These are phyloP conservation scores for Penicillium odoratum DNA, from an alignment of 495 filamentous ascomycete species.

Conservation along the genomic window DNA sequence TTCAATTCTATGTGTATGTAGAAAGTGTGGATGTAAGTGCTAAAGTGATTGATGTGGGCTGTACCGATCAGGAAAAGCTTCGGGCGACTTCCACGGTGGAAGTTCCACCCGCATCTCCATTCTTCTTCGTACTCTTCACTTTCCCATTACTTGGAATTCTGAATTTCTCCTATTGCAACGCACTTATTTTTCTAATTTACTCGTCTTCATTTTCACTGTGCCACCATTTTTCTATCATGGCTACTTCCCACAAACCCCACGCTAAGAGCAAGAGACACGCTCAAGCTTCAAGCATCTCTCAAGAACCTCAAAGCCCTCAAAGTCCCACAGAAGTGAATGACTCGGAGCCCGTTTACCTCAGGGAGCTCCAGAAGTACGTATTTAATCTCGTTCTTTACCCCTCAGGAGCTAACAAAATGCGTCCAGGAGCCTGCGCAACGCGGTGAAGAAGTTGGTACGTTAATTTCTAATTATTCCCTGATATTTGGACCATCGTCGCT, in stretches of 20 bases:
- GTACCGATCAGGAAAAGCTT: constrained; percentile 35
- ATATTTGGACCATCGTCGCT: constrained; percentile 6
- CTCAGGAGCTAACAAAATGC: constrained; percentile 10
- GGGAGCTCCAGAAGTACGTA: constrained; percentile 82
- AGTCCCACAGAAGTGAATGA: constrained; percentile 52
- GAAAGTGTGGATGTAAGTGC: neutral
- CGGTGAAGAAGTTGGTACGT: constrained; percentile 86
- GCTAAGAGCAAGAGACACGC: constrained; percentile 33
- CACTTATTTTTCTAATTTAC: neutral
- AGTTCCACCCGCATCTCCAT: constrained; percentile 40
- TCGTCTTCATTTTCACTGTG: constrained; percentile 18
- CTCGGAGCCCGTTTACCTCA: constrained; percentile 72
- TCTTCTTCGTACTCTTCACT: constrained; percentile 19
- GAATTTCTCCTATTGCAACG: constrained; percentile 3
- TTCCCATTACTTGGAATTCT: constrained; percentile 9
- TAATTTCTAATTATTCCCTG: neutral
- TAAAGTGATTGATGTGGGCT: constrained; percentile 3
- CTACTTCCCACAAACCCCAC: constrained; percentile 45
- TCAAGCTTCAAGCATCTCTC: constrained; percentile 31
- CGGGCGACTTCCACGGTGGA: constrained; percentile 34
- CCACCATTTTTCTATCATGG: constrained; percentile 41
- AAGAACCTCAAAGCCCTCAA: constrained; percentile 39
- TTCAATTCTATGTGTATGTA: neutral
- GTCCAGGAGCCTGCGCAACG: constrained; percentile 75
- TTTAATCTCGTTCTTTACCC: neutral